Evolutionary conservation across 2,329 filamentous ascomycete species (phyloP).

Genomic region (Pseudomassariella vexata): DNA sequence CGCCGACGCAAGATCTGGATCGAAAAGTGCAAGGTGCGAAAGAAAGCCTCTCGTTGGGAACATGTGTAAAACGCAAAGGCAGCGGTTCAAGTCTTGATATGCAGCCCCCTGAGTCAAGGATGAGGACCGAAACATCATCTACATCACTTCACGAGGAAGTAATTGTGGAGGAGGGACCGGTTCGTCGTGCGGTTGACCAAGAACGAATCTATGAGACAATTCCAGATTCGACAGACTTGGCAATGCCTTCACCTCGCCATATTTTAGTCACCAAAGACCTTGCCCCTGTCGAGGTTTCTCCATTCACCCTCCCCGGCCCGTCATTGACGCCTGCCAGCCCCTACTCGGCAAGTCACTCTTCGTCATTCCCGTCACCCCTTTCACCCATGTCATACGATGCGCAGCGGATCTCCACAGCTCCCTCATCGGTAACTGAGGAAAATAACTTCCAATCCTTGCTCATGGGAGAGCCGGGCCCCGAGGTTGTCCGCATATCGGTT

Average conservation of each 20-base stretch:
- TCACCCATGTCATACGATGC: slow-evolving; percentile 65
- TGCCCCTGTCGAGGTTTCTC: slow-evolving; percentile 44
- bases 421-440: slow-evolving; percentile 68
- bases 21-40: slow-evolving; percentile 9
- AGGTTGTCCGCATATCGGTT: slow-evolving; percentile 61
- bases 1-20: slow-evolving; percentile 24
- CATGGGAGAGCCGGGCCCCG: slow-evolving; percentile 68
- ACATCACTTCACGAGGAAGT: slow-evolving; percentile 47
- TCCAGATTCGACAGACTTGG: slow-evolving; percentile 32
- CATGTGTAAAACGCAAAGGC: slow-evolving; percentile 34
- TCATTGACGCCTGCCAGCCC: slow-evolving; percentile 53
- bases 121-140: slow-evolving; percentile 43
- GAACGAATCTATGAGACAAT: slow-evolving; percentile 27
- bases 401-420: slow-evolving; percentile 67
- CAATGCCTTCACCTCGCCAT: slow-evolving; percentile 39
- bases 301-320: slow-evolving; percentile 37
- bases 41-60: slow-evolving; percentile 7
- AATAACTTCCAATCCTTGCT: slow-evolving; percentile 65
- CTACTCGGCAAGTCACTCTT: slow-evolving; percentile 56
- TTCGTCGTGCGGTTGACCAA: slow-evolving; percentile 31
- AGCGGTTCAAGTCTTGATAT: slow-evolving; percentile 39
- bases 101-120: slow-evolving; percentile 27
- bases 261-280: slow-evolving; percentile 37
- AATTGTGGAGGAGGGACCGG: slow-evolving; percentile 40
- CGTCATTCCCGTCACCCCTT: slow-evolving; percentile 66